Evolutionary conservation across 2,329 filamentous ascomycete species (phyloP).

Genomic region (Cladophialophora carrionii): DNA sequence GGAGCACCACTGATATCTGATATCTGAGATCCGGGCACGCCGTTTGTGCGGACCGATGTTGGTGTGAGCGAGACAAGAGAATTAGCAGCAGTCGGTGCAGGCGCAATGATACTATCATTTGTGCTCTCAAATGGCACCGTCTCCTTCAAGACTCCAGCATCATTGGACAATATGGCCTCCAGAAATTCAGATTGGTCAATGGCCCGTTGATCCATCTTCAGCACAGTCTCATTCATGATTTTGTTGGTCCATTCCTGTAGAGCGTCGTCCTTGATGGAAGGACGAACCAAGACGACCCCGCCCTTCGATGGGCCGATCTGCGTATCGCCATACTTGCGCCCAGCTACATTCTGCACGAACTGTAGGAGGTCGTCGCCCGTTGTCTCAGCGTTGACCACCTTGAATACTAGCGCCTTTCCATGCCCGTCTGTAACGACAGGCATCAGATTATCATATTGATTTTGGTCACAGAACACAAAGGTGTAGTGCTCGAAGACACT

Average conservation of each 20-base stretch:
- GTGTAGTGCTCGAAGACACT: slow-evolving; percentile 84
- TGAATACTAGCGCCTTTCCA: slow-evolving; percentile 75
- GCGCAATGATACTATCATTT: slow-evolving; percentile 26
- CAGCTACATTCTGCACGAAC: slow-evolving; percentile 74
- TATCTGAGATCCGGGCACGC: slow-evolving; percentile 14
- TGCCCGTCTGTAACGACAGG: slow-evolving; percentile 75
- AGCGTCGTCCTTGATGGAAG: slow-evolving; percentile 60
- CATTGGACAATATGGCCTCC: slow-evolving; percentile 80
- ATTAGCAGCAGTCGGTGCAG: slow-evolving; percentile 29
- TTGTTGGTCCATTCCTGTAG: slow-evolving; percentile 68
- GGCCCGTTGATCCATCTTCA: slow-evolving; percentile 75
- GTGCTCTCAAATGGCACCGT: slow-evolving; percentile 60
- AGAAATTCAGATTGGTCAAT: slow-evolving; percentile 91
- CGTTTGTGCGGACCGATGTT: slow-evolving; percentile 39
- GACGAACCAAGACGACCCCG: slow-evolving; percentile 74
- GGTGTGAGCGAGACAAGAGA: slow-evolving; percentile 23
- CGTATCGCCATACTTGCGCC: slow-evolving; percentile 69
- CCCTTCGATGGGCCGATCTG: slow-evolving; percentile 68
- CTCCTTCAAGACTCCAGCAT: slow-evolving; percentile 72
- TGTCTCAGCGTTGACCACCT: slow-evolving; percentile 65
- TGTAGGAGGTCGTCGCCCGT: slow-evolving; percentile 74
- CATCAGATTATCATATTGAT: slow-evolving; percentile 75
- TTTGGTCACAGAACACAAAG: slow-evolving; percentile 79
- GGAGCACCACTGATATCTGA: background rate
- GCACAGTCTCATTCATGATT: slow-evolving; percentile 70